These are phyloP conservation scores for Fragilaria radians DNA, from an alignment of 108 stramenopile genomes.

Conservation along the genomic window DNA sequence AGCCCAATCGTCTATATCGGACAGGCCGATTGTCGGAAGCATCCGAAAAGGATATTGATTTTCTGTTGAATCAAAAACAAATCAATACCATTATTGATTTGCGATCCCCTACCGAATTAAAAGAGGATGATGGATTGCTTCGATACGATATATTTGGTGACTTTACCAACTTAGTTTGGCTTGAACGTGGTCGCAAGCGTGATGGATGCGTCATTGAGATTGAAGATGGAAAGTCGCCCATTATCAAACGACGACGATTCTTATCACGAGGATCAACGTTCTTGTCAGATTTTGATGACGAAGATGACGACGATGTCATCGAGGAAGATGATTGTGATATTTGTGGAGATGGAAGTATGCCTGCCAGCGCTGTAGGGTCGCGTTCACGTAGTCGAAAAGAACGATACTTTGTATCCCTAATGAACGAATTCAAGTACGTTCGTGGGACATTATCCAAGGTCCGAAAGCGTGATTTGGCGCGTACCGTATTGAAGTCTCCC, in stretches of 20 bases:
- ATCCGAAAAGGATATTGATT: constrained; percentile 54
- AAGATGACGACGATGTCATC: constrained; percentile 29
- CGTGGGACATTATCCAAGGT: constrained; percentile 73
- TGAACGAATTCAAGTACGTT: constrained; percentile 91
- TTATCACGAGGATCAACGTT: constrained; percentile 14
- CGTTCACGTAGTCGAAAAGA: constrained; percentile 56
- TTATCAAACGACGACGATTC: constrained; percentile 20
- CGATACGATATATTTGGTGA: constrained; percentile 56
- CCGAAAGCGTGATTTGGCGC: constrained; percentile 76
- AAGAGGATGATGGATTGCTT: constrained; percentile 67
- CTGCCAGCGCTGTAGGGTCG: constrained; percentile 11
- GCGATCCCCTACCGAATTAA: constrained; percentile 80
- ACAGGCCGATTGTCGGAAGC: constrained; percentile 86
- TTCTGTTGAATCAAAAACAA: constrained; percentile 49
- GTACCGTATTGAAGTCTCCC: constrained; percentile 57
- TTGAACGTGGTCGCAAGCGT: constrained; percentile 44
- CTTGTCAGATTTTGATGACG: constrained; percentile 14
- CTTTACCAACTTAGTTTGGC: constrained; percentile 70
- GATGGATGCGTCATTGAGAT: constrained; percentile 57
- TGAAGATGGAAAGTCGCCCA: constrained; percentile 37
- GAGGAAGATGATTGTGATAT: constrained; percentile 42
- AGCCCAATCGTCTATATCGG: constrained; percentile 62
- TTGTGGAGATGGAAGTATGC: constrained; percentile 25
- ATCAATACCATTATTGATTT: constrained; percentile 82
- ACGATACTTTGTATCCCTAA: constrained; percentile 86